Evolutionary conservation across 495 filamentous ascomycete genomes (phyloP).

Genomic region (Thermothielavioides terrestris): DNA sequence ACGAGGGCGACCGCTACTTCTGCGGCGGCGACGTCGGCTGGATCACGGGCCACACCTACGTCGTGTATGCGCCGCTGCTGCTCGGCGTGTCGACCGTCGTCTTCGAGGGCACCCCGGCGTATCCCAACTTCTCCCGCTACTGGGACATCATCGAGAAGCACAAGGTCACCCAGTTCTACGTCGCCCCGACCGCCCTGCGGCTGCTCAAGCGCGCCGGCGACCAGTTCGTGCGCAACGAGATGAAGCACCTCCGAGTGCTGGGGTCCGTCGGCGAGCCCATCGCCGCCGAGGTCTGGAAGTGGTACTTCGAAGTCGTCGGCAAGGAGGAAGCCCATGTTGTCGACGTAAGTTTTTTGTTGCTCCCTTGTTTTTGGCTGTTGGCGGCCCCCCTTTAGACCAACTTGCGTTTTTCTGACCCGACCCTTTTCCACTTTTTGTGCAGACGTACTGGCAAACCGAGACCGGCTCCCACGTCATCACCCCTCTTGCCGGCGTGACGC

Average conservation of each 20-base stretch:
- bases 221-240: constrained; percentile 77
- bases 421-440: constrained; percentile 6
- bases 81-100: constrained; percentile 91
- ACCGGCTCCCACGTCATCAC: constrained; percentile 91
- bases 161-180: constrained; percentile 95
- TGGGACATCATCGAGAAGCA: constrained; percentile 98
- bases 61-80: constrained; percentile 91
- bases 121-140: constrained; percentile 95
- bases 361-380: not conserved
- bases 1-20: constrained; percentile 87
- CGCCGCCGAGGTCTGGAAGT: constrained; percentile 98
- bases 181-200: constrained; percentile 88
- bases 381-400: not conserved
- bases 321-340: constrained; percentile 89
- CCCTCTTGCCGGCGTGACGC: constrained; percentile 65
- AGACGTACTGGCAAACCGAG: constrained; percentile 99
- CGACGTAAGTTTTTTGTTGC: constrained; percentile 59
- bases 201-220: constrained; percentile 92
- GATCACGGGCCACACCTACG: constrained; percentile 99
- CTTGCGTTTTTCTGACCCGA: not conserved
- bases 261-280: constrained; percentile 99
- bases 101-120: constrained; percentile 97
- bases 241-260: constrained; percentile 81
- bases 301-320: constrained; percentile 95
- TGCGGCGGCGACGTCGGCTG: constrained; percentile 98